Percentiles rank a stretch among this genome's conserved stretches.
Evolutionary conservation across 176 grass and related monocot species (phyloP).

Genomic region (Aegilops longissima): DNA sequence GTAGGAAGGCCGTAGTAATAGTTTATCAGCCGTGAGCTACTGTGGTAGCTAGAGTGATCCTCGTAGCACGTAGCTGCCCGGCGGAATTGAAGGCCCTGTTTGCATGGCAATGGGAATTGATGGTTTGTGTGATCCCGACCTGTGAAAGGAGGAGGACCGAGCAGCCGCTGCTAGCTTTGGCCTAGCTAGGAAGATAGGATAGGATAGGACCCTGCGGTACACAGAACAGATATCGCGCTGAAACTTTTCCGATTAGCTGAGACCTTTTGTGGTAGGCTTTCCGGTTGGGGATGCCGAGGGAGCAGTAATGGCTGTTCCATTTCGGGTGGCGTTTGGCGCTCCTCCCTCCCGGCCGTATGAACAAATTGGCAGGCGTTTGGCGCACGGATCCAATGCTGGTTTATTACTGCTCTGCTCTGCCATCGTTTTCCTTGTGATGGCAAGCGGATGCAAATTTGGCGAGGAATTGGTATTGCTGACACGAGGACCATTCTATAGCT

Average conservation of each 20-base stretch:
- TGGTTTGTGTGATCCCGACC: slow-evolving; percentile 7
- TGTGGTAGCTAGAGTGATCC: not conserved
- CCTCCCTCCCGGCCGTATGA: not conserved
- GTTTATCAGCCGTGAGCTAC: not conserved
- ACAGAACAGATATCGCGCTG: not conserved
- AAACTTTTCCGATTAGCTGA: not conserved
- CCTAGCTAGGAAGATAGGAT: not conserved
- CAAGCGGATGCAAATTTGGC: no score
- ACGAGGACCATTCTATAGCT: no score
- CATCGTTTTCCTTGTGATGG: no score
- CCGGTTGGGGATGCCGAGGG: not conserved
- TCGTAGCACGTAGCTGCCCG: not conserved
- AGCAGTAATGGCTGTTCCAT: not conserved
- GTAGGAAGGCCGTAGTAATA: not conserved
- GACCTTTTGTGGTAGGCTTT: not conserved
- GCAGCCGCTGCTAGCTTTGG: not conserved
- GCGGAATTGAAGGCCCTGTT: not conserved
- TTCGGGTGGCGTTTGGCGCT: not conserved
- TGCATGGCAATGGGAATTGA: slow-evolving; percentile 20
- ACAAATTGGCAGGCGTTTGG: not conserved
- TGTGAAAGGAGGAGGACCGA: not conserved
- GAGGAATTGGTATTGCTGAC: no score
- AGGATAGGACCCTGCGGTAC: not conserved
- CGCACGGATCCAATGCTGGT: not conserved
- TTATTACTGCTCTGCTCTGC: not conserved